A percentile compares a stretch with the other conserved stretches of the same genome.
These are phyloP conservation scores for Apocynum venetum DNA, from an alignment of 257 asterid species.

Conservation along the genomic window DNA sequence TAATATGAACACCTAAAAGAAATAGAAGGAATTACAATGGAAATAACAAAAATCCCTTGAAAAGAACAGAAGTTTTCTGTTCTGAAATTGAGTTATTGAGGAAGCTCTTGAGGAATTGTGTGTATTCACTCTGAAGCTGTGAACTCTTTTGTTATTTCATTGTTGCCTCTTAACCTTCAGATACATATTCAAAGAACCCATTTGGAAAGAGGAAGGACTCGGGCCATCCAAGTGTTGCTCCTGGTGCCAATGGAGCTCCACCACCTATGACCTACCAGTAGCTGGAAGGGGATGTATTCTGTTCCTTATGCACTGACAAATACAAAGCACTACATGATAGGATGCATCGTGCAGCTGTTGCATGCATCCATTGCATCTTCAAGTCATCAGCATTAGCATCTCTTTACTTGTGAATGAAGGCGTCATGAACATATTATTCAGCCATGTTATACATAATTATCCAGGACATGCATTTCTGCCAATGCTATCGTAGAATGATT, in stretches of 20 bases:
- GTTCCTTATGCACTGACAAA: constrained; percentile 64
- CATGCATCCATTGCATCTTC: constrained; percentile 86
- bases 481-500: constrained; percentile 29
- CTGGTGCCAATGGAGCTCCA: constrained; percentile 59
- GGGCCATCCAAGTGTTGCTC: constrained; percentile 37
- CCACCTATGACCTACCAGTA: constrained; percentile 72
- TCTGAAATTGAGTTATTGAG: neutral
- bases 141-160: constrained; percentile 5
- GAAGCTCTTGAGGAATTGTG: neutral
- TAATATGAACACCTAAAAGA: neutral
- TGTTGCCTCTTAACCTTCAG: constrained; percentile 57
- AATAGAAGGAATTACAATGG: neutral
- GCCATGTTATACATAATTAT: constrained; percentile 29
- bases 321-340: constrained; percentile 59
- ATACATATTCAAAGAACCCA: constrained; percentile 97
- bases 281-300: constrained; percentile 82
- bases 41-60: neutral
- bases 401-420: constrained; percentile 35
- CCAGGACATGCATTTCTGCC: constrained; percentile 56
- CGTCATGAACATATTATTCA: constrained; percentile 38
- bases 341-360: constrained; percentile 92
- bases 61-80: neutral
- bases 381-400: constrained; percentile 72
- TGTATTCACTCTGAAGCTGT: neutral
- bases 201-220: constrained; percentile 88